phyloP scores from a whole-genome alignment of 495 filamentous ascomycete species.

The Hamigera avellanea region DNA sequence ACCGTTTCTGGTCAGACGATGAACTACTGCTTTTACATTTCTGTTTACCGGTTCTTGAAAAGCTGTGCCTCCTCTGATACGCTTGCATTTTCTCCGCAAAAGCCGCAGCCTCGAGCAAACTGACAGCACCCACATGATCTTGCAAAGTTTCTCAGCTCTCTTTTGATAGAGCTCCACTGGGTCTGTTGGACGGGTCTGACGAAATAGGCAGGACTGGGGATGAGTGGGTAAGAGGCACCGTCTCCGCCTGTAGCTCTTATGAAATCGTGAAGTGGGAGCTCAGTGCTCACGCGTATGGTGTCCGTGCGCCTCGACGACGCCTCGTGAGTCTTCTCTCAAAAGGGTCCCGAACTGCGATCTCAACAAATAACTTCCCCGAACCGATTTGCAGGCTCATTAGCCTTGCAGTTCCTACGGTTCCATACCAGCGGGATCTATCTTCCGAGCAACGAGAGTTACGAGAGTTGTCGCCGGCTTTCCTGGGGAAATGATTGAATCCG shows the following conservation, averaged over 20 bases:
- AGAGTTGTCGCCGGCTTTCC: too few species aligned
- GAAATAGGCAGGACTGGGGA: conserved; percentile 4
- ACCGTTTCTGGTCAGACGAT: conserved; percentile 18
- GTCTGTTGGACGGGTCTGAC: background rate
- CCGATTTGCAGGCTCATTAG: conserved; percentile 4
- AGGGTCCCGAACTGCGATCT: too few species aligned
- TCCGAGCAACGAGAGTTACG: background rate
- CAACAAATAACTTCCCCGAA: too few species aligned
- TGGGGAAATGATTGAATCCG: too few species aligned
- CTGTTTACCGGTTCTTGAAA: background rate
- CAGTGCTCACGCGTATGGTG: conserved; percentile 11
- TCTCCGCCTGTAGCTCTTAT: too few species aligned
- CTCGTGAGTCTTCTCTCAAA: conserved; percentile 8
- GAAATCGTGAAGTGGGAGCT: too few species aligned
- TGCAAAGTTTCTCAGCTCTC: conserved; percentile 13
- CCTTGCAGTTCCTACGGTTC: conserved; percentile 18
- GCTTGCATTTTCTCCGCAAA: conserved; percentile 17
- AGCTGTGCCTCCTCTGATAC: conserved; percentile 15
- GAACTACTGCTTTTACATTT: conserved; percentile 5
- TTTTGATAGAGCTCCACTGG: conserved; percentile 13
- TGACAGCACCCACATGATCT: conserved; percentile 20
- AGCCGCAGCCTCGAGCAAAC: conserved; percentile 18
- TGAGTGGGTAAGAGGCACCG: conserved; percentile 7
- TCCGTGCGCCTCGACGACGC: conserved; percentile 12
- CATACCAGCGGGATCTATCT: conserved; percentile 14